Conservation (phyloP, 306 rosid species). For the Quercus bicolor region DNA sequence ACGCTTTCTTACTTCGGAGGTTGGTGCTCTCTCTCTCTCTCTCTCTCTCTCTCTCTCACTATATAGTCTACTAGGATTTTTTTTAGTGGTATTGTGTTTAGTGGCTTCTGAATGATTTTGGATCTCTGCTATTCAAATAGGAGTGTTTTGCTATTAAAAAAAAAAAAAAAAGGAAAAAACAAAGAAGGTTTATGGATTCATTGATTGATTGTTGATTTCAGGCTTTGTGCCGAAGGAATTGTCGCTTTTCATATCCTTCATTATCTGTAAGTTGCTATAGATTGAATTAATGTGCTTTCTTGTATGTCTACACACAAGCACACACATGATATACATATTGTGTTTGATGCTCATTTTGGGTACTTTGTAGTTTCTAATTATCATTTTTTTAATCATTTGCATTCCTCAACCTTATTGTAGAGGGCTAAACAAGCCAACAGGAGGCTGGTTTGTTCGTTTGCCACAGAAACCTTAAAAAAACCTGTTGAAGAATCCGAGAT, state of each 20-base stretch:
- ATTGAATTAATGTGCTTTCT: neutral
- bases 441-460: constrained; percentile 73
- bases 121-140: neutral
- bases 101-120: neutral
- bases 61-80: neutral
- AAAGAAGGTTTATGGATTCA: constrained; percentile 13
- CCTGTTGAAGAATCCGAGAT: constrained; percentile 68
- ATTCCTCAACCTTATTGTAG: constrained; percentile 42
- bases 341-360: neutral
- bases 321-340: constrained; percentile 1
- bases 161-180: no score
- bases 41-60: neutral
- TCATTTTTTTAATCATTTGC: constrained; percentile 12
- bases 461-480: constrained; percentile 57
- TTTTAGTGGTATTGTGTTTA: neutral
- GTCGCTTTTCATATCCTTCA: constrained; percentile 32
- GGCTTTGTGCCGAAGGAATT: constrained; percentile 37
- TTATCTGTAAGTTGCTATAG: constrained; percentile 49
- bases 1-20: constrained; percentile 61
- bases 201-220: constrained; percentile 32
- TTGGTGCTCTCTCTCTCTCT: constrained; percentile 18
- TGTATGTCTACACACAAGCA: constrained; percentile 9
- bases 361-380: neutral
- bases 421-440: constrained; percentile 45
- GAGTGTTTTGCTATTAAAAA: neutral